A percentile compares a stretch with the other conserved stretches of the same genome.
Conservation (phyloP, 352 stramenopile genomes). For the Lagenidium giganteum region DNA sequence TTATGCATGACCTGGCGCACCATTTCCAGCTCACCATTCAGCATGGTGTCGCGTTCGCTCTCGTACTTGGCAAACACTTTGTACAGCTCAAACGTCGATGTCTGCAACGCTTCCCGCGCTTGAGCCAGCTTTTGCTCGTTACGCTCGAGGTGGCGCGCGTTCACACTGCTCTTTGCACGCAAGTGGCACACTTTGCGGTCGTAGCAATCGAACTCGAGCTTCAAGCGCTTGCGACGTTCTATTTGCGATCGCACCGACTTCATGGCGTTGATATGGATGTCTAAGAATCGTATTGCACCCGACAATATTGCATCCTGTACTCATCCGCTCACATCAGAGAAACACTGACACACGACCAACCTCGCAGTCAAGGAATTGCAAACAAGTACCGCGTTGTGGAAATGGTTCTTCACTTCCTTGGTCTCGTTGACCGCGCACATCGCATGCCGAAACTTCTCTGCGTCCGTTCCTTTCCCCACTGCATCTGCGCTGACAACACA, state of each 20-base stretch:
- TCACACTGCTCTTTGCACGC: conserved; percentile 9
- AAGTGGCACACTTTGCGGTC: conserved; percentile 44
- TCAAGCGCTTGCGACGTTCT: conserved; percentile 51
- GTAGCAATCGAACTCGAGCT: conserved; percentile 73
- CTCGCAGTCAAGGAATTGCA: not conserved
- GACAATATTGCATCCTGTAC: conserved; percentile 52
- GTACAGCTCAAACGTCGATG: conserved; percentile 60
- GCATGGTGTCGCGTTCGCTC: conserved; percentile 66
- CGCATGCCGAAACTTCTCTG: conserved; percentile 65
- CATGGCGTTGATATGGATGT: conserved; percentile 77
- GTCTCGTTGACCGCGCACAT: conserved; percentile 77
- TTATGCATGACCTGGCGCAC: conserved; percentile 76
- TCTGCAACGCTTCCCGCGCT: conserved; percentile 36
- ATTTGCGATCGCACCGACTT: conserved; percentile 71
- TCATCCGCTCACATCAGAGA: not conserved
- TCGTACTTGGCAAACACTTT: conserved; percentile 77
- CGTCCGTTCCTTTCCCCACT: conserved; percentile 52
- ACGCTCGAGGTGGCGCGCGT: conserved; percentile 34
- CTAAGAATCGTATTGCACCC: conserved; percentile 55
- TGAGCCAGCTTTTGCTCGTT: conserved; percentile 52
- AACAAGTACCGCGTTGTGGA: conserved; percentile 64
- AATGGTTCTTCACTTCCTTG: conserved; percentile 71
- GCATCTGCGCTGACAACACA: conserved; percentile 64
- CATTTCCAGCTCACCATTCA: conserved; percentile 76
- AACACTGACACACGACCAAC: not conserved